Evolutionary conservation across 768 basidiomycete species (phyloP).

Genomic region (Pleurotus platypus): DNA sequence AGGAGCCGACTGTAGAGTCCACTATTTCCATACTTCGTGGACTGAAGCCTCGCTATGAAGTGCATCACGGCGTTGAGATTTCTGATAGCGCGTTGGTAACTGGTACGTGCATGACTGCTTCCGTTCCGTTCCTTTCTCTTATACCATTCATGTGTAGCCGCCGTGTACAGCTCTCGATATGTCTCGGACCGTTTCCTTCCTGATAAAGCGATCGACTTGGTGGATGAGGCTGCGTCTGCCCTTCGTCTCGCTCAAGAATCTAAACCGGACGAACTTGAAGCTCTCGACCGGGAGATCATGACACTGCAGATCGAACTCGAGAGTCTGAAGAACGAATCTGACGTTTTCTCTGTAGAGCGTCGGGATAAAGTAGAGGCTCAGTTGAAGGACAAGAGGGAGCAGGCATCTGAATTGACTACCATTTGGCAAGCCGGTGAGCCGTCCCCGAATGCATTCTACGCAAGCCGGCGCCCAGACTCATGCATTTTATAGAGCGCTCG

Average conservation of each 20-base stretch:
- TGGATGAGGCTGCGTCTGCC: constrained; percentile 90
- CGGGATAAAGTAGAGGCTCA: constrained; percentile 62
- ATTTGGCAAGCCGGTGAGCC: constrained; percentile 72
- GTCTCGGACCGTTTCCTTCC: constrained; percentile 86
- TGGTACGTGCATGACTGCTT: constrained; percentile 34
- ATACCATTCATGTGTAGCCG: constrained; percentile 41
- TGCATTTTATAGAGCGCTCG: constrained; percentile 49
- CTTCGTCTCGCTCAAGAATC: constrained; percentile 86
- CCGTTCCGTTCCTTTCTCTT: not conserved
- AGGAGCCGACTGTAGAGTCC: constrained; percentile 83
- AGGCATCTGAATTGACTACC: constrained; percentile 56
- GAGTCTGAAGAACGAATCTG: constrained; percentile 83
- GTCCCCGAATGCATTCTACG: not conserved
- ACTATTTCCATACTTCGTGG: constrained; percentile 88
- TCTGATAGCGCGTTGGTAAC: constrained; percentile 87
- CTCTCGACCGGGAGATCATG: constrained; percentile 77
- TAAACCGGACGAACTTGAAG: constrained; percentile 83
- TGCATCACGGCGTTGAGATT: constrained; percentile 92
- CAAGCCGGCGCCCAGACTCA: not conserved
- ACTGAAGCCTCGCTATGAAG: constrained; percentile 80
- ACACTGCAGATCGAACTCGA: constrained; percentile 89
- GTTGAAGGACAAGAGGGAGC: constrained; percentile 54
- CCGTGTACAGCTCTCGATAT: constrained; percentile 81
- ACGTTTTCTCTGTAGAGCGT: constrained; percentile 79
- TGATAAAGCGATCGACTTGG: constrained; percentile 88